Percentiles rank a stretch among this genome's conserved stretches.
phyloP scores from a whole-genome alignment of 805 yeast species.

The Yarrowia deformans region DNA sequence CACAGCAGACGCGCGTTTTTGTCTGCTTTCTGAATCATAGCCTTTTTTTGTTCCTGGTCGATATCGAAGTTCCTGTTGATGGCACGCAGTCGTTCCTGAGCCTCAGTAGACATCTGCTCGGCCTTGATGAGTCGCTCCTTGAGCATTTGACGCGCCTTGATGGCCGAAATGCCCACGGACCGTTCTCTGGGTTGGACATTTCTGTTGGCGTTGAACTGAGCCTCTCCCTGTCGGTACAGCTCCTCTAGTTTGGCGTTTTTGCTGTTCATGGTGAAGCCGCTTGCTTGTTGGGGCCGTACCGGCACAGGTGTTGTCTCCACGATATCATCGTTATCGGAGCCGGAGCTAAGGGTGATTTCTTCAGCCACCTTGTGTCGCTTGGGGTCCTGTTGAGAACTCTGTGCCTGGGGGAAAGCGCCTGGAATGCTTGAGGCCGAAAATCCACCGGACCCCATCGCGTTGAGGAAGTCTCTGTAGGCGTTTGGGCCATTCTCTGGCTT shows the following conservation, averaged over 20 bases:
- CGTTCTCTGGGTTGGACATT: neutral
- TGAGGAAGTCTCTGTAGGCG: neutral
- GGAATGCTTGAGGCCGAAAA: neutral
- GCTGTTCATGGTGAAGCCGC: neutral
- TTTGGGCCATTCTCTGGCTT: neutral
- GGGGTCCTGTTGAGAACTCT: neutral
- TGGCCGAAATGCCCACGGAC: neutral
- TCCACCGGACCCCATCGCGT: neutral
- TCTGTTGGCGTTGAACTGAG: neutral
- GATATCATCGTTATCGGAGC: slow-evolving; percentile 9
- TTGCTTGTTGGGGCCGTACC: neutral
- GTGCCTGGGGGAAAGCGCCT: slow-evolving; percentile 12
- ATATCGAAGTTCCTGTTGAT: neutral
- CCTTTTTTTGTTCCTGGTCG: neutral
- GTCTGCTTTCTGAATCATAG: slow-evolving; percentile 1
- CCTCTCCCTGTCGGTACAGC: neutral
- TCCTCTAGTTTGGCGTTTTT: slow-evolving; percentile 13
- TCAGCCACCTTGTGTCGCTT: slow-evolving; percentile 16
- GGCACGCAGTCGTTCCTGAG: neutral
- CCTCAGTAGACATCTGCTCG: neutral
- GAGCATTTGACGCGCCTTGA: slow-evolving; percentile 2
- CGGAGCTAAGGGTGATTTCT: slow-evolving; percentile 15
- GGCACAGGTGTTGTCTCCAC: slow-evolving; percentile 22
- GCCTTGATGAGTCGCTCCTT: neutral
- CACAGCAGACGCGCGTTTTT: slow-evolving; percentile 7